Percentiles rank a stretch among this genome's conserved stretches.
Conservation (phyloP, 345 rosid genomes). For the Limnanthes douglasii region DNA sequence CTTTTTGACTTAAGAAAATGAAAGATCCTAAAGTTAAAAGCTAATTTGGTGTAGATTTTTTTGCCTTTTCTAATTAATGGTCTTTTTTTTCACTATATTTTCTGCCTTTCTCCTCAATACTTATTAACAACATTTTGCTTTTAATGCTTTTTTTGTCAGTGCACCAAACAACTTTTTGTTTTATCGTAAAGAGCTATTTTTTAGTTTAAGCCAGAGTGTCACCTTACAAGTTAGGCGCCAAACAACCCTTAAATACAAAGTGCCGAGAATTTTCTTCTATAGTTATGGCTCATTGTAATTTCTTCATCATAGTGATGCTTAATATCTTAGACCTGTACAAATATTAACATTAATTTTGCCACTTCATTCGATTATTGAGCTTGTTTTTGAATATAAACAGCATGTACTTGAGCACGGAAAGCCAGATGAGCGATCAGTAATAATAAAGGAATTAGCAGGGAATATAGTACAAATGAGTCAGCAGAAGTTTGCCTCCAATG, state of each 20-base stretch:
- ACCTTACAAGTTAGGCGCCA: too few species aligned
- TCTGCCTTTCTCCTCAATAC: background rate
- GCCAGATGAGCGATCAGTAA: constrained; percentile 42
- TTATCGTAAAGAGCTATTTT: too few species aligned
- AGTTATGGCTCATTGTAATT: too few species aligned
- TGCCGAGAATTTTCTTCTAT: too few species aligned
- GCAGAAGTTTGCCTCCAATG: constrained; percentile 58
- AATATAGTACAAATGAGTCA: constrained; percentile 57
- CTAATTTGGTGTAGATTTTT: background rate
- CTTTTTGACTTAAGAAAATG: too few species aligned
- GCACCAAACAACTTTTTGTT: too few species aligned
- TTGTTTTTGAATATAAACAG: constrained; percentile 16
- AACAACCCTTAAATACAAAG: too few species aligned
- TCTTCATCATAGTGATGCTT: too few species aligned
- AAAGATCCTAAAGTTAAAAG: too few species aligned
- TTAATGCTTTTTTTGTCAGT: too few species aligned
- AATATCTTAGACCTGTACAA: too few species aligned
- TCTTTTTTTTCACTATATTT: background rate
- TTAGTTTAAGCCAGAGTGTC: too few species aligned
- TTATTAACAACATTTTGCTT: background rate
- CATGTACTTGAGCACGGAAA: constrained; percentile 61
- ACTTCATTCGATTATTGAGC: background rate
- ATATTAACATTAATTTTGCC: background rate
- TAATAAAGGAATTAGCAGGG: constrained; percentile 43
- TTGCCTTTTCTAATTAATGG: background rate